Conservation (phyloP, 2,329 filamentous ascomycete species). For the Didymellaceae sp. region DNA sequence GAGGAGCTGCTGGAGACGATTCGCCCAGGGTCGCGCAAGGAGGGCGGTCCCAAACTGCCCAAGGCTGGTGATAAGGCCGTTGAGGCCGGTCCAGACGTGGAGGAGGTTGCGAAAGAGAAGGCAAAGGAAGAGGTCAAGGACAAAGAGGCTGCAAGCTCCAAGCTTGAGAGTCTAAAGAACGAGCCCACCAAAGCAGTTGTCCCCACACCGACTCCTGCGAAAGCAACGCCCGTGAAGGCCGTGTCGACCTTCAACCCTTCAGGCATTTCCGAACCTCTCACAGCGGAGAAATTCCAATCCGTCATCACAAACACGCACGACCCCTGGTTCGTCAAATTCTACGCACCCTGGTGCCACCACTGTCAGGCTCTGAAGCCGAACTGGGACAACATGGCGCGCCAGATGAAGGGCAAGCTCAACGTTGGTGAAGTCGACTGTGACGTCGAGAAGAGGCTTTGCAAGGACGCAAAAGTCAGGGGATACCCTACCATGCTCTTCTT, state of each 20-base stretch:
- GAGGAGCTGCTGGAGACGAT: slow-evolving; percentile 79
- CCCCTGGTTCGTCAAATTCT: slow-evolving; percentile 99
- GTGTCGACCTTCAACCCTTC: slow-evolving; percentile 67
- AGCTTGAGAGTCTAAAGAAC: slow-evolving; percentile 17
- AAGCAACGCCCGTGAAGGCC: slow-evolving; percentile 29
- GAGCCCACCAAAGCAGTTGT: slow-evolving; percentile 36
- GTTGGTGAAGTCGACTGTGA: slow-evolving; percentile 98
- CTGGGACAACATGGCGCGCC: slow-evolving; percentile 88
- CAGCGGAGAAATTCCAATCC: slow-evolving; percentile 83
- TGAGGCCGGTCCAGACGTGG: slow-evolving; percentile 49
- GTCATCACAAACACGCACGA: slow-evolving; percentile 86
- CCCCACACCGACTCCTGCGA: slow-evolving; percentile 31
- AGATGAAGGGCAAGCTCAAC: slow-evolving; percentile 89
- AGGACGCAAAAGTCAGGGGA: slow-evolving; percentile 78
- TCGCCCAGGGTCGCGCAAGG: slow-evolving; percentile 79
- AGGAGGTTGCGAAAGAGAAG: slow-evolving; percentile 47
- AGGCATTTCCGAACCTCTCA: slow-evolving; percentile 77
- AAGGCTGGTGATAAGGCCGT: slow-evolving; percentile 67
- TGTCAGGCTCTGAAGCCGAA: slow-evolving; percentile 91
- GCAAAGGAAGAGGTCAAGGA: slow-evolving; percentile 24
- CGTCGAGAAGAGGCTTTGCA: slow-evolving; percentile 83
- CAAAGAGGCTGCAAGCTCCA: slow-evolving; percentile 20
- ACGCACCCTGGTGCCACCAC: slow-evolving; percentile 95
- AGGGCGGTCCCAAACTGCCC: slow-evolving; percentile 71
- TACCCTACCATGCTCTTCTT: slow-evolving; percentile 95